Evolutionary conservation across 2,329 filamentous ascomycete species (phyloP).

Genomic region (Elsinoe fawcettii): DNA sequence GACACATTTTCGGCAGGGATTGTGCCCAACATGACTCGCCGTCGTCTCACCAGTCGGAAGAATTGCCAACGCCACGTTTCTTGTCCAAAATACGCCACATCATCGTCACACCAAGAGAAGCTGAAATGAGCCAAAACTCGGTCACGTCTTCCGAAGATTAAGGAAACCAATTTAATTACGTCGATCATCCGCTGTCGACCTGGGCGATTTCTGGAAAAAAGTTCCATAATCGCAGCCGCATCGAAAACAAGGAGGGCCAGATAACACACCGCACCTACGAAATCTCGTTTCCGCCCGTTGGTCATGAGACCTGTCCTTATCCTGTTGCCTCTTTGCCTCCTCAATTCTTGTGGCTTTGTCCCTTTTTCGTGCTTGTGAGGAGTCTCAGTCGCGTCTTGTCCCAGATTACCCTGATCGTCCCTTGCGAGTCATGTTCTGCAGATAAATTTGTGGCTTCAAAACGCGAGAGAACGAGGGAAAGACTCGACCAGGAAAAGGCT

Average conservation of each 20-base stretch:
- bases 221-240: background rate
- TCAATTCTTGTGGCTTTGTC: background rate
- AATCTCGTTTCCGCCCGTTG: background rate
- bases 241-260: background rate
- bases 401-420: background rate
- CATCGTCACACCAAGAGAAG: background rate
- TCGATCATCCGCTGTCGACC: constrained; percentile 13
- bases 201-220: constrained; percentile 10
- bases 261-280: background rate
- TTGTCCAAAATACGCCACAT: background rate
- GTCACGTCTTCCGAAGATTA: constrained; percentile 1
- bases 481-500: background rate
- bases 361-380: background rate
- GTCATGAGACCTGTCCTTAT: constrained; percentile 12
- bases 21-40: background rate
- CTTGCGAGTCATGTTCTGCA: background rate
- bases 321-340: constrained; percentile 2
- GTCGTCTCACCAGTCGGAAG: background rate
- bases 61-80: constrained; percentile 6
- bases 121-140: background rate
- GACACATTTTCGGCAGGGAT: background rate
- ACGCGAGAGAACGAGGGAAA: background rate
- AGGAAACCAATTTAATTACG: background rate
- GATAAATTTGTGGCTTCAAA: background rate
- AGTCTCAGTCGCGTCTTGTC: background rate